Conservation (phyloP, 495 filamentous ascomycete genomes). For the Penicillium macrosclerotiorum region DNA sequence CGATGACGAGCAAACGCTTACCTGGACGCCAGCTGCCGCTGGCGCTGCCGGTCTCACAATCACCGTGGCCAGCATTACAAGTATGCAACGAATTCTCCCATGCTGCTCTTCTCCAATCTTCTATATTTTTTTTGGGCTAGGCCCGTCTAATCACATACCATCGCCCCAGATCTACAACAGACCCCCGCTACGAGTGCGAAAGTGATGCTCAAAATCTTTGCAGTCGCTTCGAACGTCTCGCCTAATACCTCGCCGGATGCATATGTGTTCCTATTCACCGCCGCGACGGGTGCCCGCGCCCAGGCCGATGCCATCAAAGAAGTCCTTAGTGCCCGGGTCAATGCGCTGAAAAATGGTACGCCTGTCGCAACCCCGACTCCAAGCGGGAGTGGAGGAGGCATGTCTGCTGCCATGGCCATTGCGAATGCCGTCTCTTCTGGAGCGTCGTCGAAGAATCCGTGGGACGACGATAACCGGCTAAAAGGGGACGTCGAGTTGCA, state of each 20-base stretch:
- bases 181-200: slow-evolving; percentile 79
- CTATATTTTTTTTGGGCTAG: no score
- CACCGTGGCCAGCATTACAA: slow-evolving; percentile 72
- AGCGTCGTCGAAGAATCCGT: slow-evolving; percentile 46
- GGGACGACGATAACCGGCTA: slow-evolving; percentile 76
- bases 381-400: slow-evolving; percentile 37
- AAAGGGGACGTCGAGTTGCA: slow-evolving; percentile 75
- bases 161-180: slow-evolving; percentile 70
- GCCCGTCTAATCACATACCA: slow-evolving; percentile 5
- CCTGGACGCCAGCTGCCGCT: slow-evolving; percentile 67
- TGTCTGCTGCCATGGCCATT: slow-evolving; percentile 58
- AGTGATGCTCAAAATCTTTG: slow-evolving; percentile 87
- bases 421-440: slow-evolving; percentile 52
- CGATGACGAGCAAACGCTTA: slow-evolving; percentile 65
- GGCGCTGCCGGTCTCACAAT: slow-evolving; percentile 62
- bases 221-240: slow-evolving; percentile 52
- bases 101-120: not conserved
- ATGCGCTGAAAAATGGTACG: slow-evolving; percentile 59
- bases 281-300: slow-evolving; percentile 65
- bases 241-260: slow-evolving; percentile 55
- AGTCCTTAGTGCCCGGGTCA: slow-evolving; percentile 71
- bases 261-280: slow-evolving; percentile 86
- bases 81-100: slow-evolving; percentile 46
- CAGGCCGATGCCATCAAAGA: slow-evolving; percentile 86
- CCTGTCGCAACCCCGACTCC: slow-evolving; percentile 33